Conservation (phyloP, 495 filamentous ascomycete genomes). For the Aspergillus sclerotioniger region DNA sequence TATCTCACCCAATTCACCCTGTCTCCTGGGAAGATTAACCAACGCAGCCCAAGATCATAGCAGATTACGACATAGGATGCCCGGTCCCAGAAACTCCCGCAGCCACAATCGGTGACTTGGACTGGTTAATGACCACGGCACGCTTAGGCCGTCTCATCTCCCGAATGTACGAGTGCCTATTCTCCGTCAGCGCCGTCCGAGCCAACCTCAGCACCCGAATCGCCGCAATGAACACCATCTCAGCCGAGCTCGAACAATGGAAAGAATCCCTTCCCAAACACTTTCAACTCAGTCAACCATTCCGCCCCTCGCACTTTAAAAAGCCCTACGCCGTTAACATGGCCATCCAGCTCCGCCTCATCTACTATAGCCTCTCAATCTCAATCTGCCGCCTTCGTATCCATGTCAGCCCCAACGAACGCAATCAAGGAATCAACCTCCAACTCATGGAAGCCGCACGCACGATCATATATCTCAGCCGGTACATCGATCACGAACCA, state of each 20-base stretch:
- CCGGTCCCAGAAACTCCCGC: slow-evolving; percentile 31
- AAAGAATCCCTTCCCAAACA: slow-evolving; percentile 15
- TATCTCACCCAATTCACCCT: background rate
- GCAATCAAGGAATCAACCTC: slow-evolving; percentile 22
- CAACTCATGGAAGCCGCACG: slow-evolving; percentile 24
- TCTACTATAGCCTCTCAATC: slow-evolving; percentile 31
- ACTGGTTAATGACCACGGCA: slow-evolving; percentile 32
- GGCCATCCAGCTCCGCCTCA: background rate
- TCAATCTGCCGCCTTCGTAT: slow-evolving; percentile 30
- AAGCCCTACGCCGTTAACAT: background rate
- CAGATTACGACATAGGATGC: slow-evolving; percentile 31
- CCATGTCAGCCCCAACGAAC: slow-evolving; percentile 22
- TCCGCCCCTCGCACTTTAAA: background rate
- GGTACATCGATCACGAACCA: slow-evolving; percentile 31
- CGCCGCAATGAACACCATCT: background rate
- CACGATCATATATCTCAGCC: slow-evolving; percentile 30
- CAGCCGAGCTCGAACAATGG: background rate
- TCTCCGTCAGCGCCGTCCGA: slow-evolving; percentile 28
- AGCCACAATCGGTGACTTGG: slow-evolving; percentile 25
- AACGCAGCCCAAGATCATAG: background rate
- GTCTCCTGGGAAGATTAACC: background rate
- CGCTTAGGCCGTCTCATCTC: slow-evolving; percentile 30
- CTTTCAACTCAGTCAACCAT: slow-evolving; percentile 22
- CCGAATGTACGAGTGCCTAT: slow-evolving; percentile 29
- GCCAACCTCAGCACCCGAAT: background rate